Conservation (phyloP, 106 monocot genomes). For the Agapanthus africanus region DNA sequence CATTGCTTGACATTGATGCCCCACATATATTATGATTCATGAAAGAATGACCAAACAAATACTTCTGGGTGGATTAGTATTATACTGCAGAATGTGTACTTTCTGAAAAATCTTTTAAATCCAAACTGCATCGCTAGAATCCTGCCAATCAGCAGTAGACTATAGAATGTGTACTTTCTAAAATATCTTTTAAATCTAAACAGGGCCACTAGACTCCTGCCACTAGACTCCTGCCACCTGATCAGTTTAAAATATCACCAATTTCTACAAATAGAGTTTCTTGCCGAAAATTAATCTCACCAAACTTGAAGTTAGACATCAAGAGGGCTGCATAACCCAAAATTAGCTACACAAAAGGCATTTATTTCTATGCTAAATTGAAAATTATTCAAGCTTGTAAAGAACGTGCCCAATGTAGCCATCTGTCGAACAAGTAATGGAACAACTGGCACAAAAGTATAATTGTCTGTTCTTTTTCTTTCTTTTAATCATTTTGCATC, state of each 20-base stretch:
- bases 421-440: neutral
- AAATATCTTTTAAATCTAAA: no score
- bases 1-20: neutral
- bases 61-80: neutral
- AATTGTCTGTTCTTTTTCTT: no score
- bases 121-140: neutral
- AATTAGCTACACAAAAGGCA: neutral
- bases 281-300: neutral
- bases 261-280: neutral
- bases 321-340: neutral
- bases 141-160: no score
- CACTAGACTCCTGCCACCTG: neutral
- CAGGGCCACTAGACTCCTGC: no score
- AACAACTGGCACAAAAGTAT: no score
- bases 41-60: neutral
- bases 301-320: neutral
- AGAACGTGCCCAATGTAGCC: no score
- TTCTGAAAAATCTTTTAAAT: neutral
- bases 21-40: neutral
- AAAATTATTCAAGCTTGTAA: no score
- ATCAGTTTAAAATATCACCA: neutral
- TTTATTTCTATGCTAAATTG: neutral
- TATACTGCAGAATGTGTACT: neutral
- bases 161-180: no score
- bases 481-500: neutral